Base-by-base conservation (phyloP, 75 land plant genomes). In the Ceratopteris richardii region DNA sequence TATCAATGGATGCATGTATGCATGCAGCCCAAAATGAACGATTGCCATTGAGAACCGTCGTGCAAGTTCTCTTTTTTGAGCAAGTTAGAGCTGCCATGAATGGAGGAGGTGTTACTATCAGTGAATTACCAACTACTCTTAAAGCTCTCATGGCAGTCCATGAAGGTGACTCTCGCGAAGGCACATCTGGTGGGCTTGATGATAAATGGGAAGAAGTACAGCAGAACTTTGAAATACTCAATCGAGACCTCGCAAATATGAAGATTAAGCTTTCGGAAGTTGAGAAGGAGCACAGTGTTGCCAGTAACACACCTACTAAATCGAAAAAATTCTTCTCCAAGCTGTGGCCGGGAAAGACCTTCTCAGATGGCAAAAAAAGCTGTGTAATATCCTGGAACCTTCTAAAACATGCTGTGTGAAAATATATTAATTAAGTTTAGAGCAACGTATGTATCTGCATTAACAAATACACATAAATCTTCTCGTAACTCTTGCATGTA, bases 61-160 rank as follows among this genome's bases (percentile, higher is more conserved):
- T 88, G 13, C 90, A 93, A 71, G 82, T 93, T 57, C 85, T 93
- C 23, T 88, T 88, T 68, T 93, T 88, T 51, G 96, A 94, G 74
- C 98, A 94, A 69, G 66, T 77, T 16, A 70, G 87, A 41, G 67
- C 85, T 21, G 63, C 81, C 31, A 63, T 82, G 33, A 43, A 79
- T 39, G 82, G 82, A 19, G 53, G 53, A 25, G 69, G 77, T 28
- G 64, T 70, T 37, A 37, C 43, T 14, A 53, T 78, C 13, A 71
- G 70, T 46, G 82, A 76, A 3, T 56, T 77, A 21, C 90, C 86
- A 3, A 66, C 57, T 18, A 67, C 54, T 25, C 51, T 92, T 14
- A 67, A 68, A 39, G 69, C 77, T 22, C 71, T 82, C 1, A 62
- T 75, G 36, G 68, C 83, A 21, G 64, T 50, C 43, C 56, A 17